phyloP scores from a whole-genome alignment of 768 basidiomycete genomes.

The Mycena vitilis region DNA sequence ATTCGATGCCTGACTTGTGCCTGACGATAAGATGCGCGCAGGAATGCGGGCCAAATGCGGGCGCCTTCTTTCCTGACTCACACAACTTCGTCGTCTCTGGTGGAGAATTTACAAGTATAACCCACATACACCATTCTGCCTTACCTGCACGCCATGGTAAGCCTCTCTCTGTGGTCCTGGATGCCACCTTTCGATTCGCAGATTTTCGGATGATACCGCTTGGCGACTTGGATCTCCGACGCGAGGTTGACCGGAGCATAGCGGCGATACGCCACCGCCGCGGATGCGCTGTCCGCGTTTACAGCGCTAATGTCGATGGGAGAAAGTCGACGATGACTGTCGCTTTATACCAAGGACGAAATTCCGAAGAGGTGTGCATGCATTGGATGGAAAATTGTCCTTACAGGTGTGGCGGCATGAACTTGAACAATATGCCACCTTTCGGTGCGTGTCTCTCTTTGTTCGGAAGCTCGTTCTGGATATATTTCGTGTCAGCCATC shows the following conservation, averaged over 20 bases:
- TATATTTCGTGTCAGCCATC: not conserved
- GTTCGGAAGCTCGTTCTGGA: not conserved
- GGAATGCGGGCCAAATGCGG: too few species aligned
- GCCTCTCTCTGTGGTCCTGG: too few species aligned
- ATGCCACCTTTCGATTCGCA: not conserved
- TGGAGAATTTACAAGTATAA: too few species aligned
- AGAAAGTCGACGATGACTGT: not conserved
- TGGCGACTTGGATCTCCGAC: not conserved
- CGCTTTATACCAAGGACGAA: not conserved
- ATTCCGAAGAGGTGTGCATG: not conserved
- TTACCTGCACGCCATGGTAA: too few species aligned
- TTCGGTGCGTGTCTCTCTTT: not conserved
- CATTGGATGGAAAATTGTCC: too few species aligned
- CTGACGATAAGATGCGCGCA: too few species aligned
- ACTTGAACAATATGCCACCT: not conserved
- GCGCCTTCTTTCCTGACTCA: too few species aligned
- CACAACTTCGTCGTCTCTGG: too few species aligned
- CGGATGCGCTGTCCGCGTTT: not conserved
- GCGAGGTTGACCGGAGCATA: not conserved
- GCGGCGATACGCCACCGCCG: not conserved
- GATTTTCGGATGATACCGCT: constrained; percentile 2
- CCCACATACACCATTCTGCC: too few species aligned
- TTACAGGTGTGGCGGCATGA: not conserved
- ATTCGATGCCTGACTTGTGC: too few species aligned
- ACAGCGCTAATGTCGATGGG: not conserved